Evolutionary conservation across 140 eudicot species (phyloP), one percentile per base, ranked within the genome.

Genomic region (Oenanthe javanica): DNA sequence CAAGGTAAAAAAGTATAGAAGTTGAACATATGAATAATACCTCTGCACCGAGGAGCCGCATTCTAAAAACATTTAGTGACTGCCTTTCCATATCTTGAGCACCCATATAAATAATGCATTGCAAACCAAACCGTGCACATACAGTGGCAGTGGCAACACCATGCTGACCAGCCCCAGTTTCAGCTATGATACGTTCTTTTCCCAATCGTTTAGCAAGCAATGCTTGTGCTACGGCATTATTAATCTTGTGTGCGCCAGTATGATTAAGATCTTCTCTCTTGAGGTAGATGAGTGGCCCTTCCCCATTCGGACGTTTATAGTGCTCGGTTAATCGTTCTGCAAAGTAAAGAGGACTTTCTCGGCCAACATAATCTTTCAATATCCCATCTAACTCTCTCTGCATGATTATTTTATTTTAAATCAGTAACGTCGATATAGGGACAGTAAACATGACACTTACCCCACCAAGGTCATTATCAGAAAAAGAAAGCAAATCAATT

Each of bases 1-100:
- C 49, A 54, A 69, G 57, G 10, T 67, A 5, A 69, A 42, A 70
- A 52, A 77, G 70, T 18, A 71, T 49, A 81, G 74, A 71, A 52
- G 8, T 16, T 54, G 31, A 71, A 49, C 71, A 71, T 14, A 16
- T 13, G 8, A 80, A 82, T 76, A 84, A 83, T 50, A 93, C 98
- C 97, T 93, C 97, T 74, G 97, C 98, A 47, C 98, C 98, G 85
- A 93, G 97, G 47, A 93, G 93, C 77, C 79, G 82, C 98, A 93
- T 91, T 84, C 98, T 87, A 81, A 93, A 93, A 54, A 93, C 98
- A 85, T 93, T 90, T 47, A 93, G 92, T 0, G 97, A 84, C 74
- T 93, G 98, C 75, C 98, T 84, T 87, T 93, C 97, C 97, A 93
- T 91, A 84, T 93, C 97, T 80, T 91, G 96, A 83, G 98, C 98